Percentiles rank a stretch among this genome's conserved stretches.
Evolutionary conservation across 495 filamentous ascomycete genomes (phyloP).

Genomic region (Penicillium manginii): DNA sequence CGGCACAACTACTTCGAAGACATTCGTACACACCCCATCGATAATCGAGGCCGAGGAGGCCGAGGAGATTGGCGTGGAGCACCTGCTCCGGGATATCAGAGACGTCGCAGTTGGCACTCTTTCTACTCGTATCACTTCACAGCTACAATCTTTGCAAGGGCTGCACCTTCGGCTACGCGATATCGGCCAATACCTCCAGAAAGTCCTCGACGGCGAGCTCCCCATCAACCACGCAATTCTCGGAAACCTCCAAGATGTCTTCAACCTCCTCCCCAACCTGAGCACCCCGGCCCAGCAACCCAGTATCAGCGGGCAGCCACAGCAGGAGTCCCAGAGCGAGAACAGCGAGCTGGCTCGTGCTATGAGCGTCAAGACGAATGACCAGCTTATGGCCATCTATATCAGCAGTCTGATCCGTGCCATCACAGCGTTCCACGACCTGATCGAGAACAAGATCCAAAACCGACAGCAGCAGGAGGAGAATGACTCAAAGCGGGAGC

Average conservation of each 20-base stretch:
- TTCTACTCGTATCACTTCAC: constrained; percentile 94
- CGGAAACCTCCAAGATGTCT: constrained; percentile 96
- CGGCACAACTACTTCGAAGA: constrained; percentile 94
- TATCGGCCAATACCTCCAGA: constrained; percentile 93
- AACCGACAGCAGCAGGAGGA: constrained; percentile 97
- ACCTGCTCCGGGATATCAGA: constrained; percentile 93
- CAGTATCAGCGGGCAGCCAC: constrained; percentile 43
- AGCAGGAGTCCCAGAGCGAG: constrained; percentile 49
- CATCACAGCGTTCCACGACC: constrained; percentile 97
- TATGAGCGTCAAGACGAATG: constrained; percentile 99
- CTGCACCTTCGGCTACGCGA: constrained; percentile 94
- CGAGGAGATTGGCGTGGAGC: constrained; percentile 98
- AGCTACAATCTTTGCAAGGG: constrained; percentile 95
- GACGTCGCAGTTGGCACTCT: constrained; percentile 99
- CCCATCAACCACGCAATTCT: constrained; percentile 97
- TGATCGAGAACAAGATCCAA: constrained; percentile 99
- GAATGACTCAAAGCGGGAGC: constrained; percentile 81
- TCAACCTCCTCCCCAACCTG: constrained; percentile 97
- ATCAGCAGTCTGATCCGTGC: constrained; percentile 93
- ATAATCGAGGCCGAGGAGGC: constrained; percentile 99
- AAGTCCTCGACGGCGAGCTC: constrained; percentile 88
- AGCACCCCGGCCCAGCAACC: constrained; percentile 73
- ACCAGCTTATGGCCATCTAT: constrained; percentile 98
- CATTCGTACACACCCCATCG: constrained; percentile 98
- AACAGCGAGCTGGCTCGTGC: constrained; percentile 87